Conservation (phyloP, 2,329 filamentous ascomycete species). For the Sporothrix curviconia region DNA sequence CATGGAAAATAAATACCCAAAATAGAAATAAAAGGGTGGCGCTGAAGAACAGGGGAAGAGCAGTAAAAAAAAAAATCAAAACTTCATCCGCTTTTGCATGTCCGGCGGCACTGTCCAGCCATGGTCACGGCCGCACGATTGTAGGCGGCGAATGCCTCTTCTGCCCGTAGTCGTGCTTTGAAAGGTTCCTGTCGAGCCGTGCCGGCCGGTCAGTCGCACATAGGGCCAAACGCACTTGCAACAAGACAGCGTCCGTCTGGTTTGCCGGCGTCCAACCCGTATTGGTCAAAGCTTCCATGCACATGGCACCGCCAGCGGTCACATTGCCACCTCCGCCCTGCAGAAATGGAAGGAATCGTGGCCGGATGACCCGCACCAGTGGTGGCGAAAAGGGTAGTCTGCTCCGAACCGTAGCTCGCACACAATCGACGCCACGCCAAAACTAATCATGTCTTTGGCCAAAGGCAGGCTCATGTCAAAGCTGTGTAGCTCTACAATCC, state of each 20-base stretch:
- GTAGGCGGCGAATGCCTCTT: slow-evolving; percentile 69
- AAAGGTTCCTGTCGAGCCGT: slow-evolving; percentile 50
- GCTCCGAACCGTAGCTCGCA: slow-evolving; percentile 75
- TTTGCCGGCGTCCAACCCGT: slow-evolving; percentile 71
- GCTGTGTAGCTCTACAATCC: slow-evolving; percentile 84
- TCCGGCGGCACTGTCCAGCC: slow-evolving; percentile 49
- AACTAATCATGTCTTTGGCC: slow-evolving; percentile 63
- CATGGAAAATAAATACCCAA: too few species aligned
- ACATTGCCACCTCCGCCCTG: slow-evolving; percentile 79
- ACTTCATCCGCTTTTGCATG: not conserved
- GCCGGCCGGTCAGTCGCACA: slow-evolving; percentile 66
- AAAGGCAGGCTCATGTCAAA: slow-evolving; percentile 66
- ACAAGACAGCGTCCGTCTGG: slow-evolving; percentile 69
- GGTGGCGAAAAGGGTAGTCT: slow-evolving; percentile 74
- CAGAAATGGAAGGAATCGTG: slow-evolving; percentile 66
- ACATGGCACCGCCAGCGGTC: slow-evolving; percentile 74
- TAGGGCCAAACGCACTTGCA: slow-evolving; percentile 75
- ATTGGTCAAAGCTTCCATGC: slow-evolving; percentile 78
- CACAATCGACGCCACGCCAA: slow-evolving; percentile 60
- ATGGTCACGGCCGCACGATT: slow-evolving; percentile 60
- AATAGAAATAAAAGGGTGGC: too few species aligned
- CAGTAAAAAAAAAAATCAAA: too few species aligned
- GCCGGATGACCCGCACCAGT: slow-evolving; percentile 76
- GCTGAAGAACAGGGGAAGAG: too few species aligned
- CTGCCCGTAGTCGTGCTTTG: slow-evolving; percentile 53